A percentile compares a stretch with the other conserved stretches of the same genome.
Evolutionary conservation across 192 early-diverging fungal genomes (phyloP).

Genomic region (Backusella luteola): DNA sequence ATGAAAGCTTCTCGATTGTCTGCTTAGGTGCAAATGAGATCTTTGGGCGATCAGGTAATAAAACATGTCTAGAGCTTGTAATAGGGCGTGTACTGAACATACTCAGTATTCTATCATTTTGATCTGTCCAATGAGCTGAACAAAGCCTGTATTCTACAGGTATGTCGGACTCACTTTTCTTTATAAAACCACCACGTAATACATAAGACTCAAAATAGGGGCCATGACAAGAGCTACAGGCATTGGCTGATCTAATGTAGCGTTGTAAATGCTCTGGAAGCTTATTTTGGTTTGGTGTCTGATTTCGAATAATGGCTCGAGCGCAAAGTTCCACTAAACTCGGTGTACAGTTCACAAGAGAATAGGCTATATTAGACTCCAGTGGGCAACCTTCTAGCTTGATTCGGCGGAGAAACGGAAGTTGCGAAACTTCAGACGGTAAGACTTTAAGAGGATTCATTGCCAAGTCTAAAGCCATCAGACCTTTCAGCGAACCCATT

Average conservation of each 20-base stretch:
- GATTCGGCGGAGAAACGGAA: conserved; percentile 65
- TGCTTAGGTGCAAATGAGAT: not conserved
- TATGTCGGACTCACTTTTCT: conserved; percentile 47
- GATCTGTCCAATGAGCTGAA: conserved; percentile 69
- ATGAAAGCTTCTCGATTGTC: not conserved
- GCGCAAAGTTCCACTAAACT: conserved; percentile 76
- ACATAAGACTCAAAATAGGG: conserved; percentile 73
- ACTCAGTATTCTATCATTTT: conserved; percentile 56
- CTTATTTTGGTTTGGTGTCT: not conserved
- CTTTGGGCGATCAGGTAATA: not conserved
- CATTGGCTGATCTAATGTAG: conserved; percentile 59
- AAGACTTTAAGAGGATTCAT: conserved; percentile 66
- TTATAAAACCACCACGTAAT: conserved; percentile 62
- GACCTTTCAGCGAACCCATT: conserved; percentile 56
- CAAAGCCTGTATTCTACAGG: conserved; percentile 74
- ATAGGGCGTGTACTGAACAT: conserved; percentile 44
- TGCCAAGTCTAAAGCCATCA: conserved; percentile 65
- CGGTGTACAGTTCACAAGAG: conserved; percentile 48
- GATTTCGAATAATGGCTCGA: conserved; percentile 47
- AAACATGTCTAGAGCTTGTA: not conserved
- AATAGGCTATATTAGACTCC: conserved; percentile 30
- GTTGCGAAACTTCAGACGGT: conserved; percentile 70
- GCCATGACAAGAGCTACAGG: conserved; percentile 76
- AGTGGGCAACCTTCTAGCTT: conserved; percentile 56
- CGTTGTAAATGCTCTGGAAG: conserved; percentile 50